Evolutionary conservation across 352 stramenopile genomes (phyloP).

Genomic region (Phytophthora podocarpi): DNA sequence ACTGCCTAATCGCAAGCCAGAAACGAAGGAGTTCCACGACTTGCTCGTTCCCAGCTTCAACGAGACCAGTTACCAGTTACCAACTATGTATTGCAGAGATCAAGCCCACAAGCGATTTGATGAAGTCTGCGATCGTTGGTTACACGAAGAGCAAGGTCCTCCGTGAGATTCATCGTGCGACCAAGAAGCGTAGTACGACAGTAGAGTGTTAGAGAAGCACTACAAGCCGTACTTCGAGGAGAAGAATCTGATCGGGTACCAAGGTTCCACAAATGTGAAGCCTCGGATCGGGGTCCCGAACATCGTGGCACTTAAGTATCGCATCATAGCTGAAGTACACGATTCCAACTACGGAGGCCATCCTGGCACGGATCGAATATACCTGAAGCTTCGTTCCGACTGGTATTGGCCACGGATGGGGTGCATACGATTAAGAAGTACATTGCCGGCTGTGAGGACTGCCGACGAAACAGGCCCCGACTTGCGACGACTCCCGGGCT

Average conservation of each 20-base stretch:
- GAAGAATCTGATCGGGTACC: background rate
- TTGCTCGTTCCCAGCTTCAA: slow-evolving; percentile 16
- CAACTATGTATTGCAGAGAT: slow-evolving; percentile 1
- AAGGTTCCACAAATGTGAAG: background rate
- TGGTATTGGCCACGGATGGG: slow-evolving; percentile 2
- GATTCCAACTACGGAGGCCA: too few relatives aligned
- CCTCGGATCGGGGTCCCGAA: background rate
- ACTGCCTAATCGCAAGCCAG: slow-evolving; percentile 1
- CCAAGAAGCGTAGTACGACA: background rate
- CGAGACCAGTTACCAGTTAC: slow-evolving; percentile 11
- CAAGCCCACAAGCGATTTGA: slow-evolving; percentile 1
- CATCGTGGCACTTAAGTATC: background rate
- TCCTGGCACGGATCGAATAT: background rate
- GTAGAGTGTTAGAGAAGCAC: background rate
- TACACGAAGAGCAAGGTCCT: slow-evolving; percentile 9
- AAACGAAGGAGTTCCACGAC: slow-evolving; percentile 22
- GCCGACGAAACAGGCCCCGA: slow-evolving; percentile 3
- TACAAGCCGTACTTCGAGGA: slow-evolving; percentile 10
- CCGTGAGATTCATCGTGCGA: background rate
- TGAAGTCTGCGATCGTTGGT: slow-evolving; percentile 3
- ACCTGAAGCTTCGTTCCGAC: slow-evolving; percentile 2
- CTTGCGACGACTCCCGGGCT: slow-evolving; percentile 9
- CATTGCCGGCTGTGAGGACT: slow-evolving; percentile 5
- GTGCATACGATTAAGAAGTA: slow-evolving; percentile 2
- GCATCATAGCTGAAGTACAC: slow-evolving; percentile 4